Percentiles rank a stretch among this genome's conserved stretches.
Evolutionary conservation across 768 basidiomycete genomes (phyloP).

Genomic region (Russula lepida): DNA sequence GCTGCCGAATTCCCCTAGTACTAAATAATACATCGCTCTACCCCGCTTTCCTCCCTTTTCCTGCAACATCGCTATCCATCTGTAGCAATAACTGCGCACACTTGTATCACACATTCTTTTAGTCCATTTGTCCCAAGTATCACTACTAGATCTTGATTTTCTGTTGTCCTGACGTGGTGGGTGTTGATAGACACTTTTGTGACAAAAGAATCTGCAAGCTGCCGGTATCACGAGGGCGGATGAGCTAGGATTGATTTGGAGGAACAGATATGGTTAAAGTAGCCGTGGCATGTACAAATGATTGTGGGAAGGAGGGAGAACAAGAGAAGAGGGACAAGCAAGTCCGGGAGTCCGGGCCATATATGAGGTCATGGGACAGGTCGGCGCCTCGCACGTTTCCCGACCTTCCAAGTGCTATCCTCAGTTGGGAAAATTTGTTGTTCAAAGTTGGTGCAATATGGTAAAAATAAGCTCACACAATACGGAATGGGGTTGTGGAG

Average conservation of each 20-base stretch:
- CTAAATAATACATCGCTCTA: not conserved
- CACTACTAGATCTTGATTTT: not conserved
- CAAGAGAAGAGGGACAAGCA: not conserved
- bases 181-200: not conserved
- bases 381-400: not conserved
- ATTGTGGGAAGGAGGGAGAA: not conserved
- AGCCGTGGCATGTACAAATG: not conserved
- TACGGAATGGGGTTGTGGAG: not conserved
- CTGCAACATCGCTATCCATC: not conserved
- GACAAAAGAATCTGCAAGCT: not conserved
- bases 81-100: constrained; percentile 10
- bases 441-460: constrained; percentile 17
- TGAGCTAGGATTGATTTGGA: not conserved
- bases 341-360: not conserved
- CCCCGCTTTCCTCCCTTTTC: not conserved
- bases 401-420: constrained; percentile 12
- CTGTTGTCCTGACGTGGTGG: not conserved
- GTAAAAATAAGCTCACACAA: not conserved
- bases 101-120: constrained; percentile 6
- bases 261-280: not conserved
- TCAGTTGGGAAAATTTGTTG: constrained; percentile 18
- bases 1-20: constrained; percentile 7
- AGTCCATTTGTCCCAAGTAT: not conserved
- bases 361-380: not conserved
- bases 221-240: not conserved